Evolutionary conservation across 2,329 filamentous ascomycete species (phyloP).

Genomic region (Zymoseptoria brevis): DNA sequence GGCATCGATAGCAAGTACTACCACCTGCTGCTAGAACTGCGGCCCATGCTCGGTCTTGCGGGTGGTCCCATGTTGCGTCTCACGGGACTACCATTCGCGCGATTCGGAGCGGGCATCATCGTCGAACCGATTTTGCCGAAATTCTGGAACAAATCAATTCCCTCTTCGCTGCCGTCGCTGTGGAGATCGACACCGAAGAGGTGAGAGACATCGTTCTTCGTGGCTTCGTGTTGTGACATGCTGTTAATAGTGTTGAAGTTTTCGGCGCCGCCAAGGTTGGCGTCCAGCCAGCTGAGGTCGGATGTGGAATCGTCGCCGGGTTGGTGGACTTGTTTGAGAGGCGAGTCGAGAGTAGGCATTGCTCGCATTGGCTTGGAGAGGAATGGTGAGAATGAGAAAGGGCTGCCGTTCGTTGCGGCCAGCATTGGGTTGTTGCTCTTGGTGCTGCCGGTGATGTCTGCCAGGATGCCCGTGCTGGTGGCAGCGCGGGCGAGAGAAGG

Average conservation of each 20-base stretch:
- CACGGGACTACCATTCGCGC: slow-evolving; percentile 27
- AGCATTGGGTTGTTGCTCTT: slow-evolving; percentile 41
- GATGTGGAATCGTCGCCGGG: slow-evolving; percentile 10
- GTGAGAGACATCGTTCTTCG: slow-evolving; percentile 43
- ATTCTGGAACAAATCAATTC: slow-evolving; percentile 64
- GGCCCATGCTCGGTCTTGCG: slow-evolving; percentile 21
- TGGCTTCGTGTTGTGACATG: slow-evolving; percentile 3
- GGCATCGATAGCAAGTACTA: slow-evolving; percentile 9
- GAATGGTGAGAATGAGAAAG: slow-evolving; percentile 29
- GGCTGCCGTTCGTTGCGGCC: slow-evolving; percentile 16
- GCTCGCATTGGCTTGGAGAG: slow-evolving; percentile 16
- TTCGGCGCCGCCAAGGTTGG: slow-evolving; percentile 13
- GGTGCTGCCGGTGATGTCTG: slow-evolving; percentile 50
- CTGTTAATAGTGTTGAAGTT: slow-evolving; percentile 14
- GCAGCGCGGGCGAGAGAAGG: slow-evolving; percentile 56
- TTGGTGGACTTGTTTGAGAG: slow-evolving; percentile 25
- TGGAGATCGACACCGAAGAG: slow-evolving; percentile 50
- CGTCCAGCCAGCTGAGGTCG: slow-evolving; percentile 24
- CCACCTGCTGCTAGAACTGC: slow-evolving; percentile 28
- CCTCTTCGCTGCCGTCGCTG: slow-evolving; percentile 50
- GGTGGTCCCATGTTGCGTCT: slow-evolving; percentile 24
- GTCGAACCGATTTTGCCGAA: slow-evolving; percentile 62
- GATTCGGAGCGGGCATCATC: slow-evolving; percentile 17
- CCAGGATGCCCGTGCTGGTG: slow-evolving; percentile 53
- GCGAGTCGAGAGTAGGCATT: slow-evolving; percentile 25